Percentiles rank a stretch among this genome's conserved stretches.
Evolutionary conservation across 208 protist species (phyloP).

Genomic region (Crithidia brevicula): DNA sequence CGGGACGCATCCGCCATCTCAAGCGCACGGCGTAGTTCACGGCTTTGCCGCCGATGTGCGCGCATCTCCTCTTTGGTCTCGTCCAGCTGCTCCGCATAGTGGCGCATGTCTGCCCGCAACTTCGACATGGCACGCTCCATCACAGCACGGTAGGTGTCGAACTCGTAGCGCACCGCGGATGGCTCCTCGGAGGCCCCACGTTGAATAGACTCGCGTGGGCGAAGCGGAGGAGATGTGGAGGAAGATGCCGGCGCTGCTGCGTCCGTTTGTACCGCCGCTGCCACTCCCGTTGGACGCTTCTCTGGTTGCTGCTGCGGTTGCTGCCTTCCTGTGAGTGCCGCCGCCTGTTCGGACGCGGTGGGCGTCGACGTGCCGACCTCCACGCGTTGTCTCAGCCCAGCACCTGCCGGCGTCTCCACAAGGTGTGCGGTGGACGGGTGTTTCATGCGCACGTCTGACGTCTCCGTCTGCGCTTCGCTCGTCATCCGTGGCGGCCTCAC

Average conservation of each 20-base stretch:
- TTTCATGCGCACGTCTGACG: not conserved
- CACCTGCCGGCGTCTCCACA: constrained; percentile 9
- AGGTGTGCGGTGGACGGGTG: constrained; percentile 1
- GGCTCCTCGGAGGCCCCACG: constrained; percentile 19
- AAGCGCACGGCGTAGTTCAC: constrained; percentile 13
- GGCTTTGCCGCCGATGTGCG: constrained; percentile 12
- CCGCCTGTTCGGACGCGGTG: not conserved
- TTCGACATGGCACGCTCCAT: constrained; percentile 61
- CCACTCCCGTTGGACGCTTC: not conserved
- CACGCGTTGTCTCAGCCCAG: not conserved
- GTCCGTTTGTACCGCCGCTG: constrained; percentile 5
- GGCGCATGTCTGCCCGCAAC: constrained; percentile 47
- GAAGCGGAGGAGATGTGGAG: not conserved
- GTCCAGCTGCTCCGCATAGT: constrained; percentile 33
- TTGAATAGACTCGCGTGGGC: constrained; percentile 20
- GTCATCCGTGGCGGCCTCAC: too few relatives aligned
- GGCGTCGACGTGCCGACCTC: not conserved
- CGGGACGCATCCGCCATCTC: not conserved
- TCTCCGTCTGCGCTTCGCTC: not conserved
- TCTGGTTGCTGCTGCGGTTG: not conserved
- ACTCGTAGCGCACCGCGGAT: constrained; percentile 39
- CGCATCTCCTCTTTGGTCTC: constrained; percentile 32
- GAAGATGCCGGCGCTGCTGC: too few relatives aligned
- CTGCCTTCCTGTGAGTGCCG: too few relatives aligned
- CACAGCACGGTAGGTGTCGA: constrained; percentile 55